Conservation (phyloP, 768 basidiomycete genomes). For the Podaxis sp. region DNA sequence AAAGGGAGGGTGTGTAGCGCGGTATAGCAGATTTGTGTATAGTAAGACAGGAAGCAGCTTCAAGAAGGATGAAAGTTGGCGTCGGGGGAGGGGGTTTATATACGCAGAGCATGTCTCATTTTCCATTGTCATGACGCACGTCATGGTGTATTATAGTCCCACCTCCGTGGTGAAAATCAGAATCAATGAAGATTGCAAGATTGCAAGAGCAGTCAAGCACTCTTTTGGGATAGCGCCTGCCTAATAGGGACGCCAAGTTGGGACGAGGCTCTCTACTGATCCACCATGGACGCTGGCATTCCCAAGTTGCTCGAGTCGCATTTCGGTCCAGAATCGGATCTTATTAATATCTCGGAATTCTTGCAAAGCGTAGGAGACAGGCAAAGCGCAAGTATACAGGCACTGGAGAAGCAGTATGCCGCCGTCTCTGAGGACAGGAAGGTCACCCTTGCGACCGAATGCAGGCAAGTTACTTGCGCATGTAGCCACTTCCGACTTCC, state of each 20-base stretch:
- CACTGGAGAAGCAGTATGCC: constrained; percentile 5
- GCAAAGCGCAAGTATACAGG: constrained; percentile 1
- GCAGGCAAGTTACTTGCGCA: constrained; percentile 32
- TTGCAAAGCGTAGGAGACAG: constrained; percentile 29
- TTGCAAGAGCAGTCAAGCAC: background rate
- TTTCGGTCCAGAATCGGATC: constrained; percentile 65
- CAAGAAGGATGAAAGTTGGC: background rate
- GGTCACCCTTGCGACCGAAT: constrained; percentile 36
- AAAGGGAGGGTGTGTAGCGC: background rate
- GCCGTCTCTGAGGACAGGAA: constrained; percentile 24
- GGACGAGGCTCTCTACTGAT: background rate
- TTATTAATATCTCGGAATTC: constrained; percentile 46
- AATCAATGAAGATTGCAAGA: background rate
- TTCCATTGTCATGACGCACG: background rate
- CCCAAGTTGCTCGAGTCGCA: constrained; percentile 41
- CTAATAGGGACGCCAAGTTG: background rate
- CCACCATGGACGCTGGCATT: constrained; percentile 27
- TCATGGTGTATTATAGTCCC: background rate
- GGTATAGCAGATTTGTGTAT: background rate
- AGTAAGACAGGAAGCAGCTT: background rate
- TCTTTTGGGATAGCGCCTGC: background rate
- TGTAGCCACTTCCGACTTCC: background rate
- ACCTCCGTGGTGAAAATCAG: background rate
- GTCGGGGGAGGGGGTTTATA: background rate
- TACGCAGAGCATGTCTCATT: background rate